Evolutionary conservation across 1,139 yeast genomes (phyloP), one percentile per base, ranked within the genome.

Genomic region (Hansenula sp.): DNA sequence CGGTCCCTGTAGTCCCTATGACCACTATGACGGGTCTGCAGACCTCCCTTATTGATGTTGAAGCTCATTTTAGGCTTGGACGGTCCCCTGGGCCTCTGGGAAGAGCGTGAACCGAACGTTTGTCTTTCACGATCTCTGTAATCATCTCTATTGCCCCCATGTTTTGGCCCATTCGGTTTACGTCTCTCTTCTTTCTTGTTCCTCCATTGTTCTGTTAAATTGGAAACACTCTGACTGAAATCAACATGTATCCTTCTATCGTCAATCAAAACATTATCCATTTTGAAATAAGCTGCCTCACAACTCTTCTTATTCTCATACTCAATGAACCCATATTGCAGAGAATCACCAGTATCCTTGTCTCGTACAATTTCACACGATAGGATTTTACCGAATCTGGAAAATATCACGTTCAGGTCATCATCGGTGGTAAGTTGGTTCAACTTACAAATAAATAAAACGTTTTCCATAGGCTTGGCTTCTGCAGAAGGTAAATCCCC

Each of bases 191-290:
- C 45, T 4, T 41, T 38, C 2, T 34, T 25, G 9, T 31, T 32
- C 35, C 54, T 48, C 63, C 63, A 60, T 2, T 34, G 41, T 13
- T 53, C 46, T 10, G 53, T 46, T 25, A 55, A 31, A 32, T 48
- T 57, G 17, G 60, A 48, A 30, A 68, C 70, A 50, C 85, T 77
- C 56, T 83, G 90, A 41, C 84, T 76, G 65, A 82, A 83, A 58
- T 83, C 89, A 40, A 83, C 84, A 48, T 79, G 79, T 25, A 83
- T 74, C 41, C 84, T 68, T 29, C 75, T 62, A 43, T 84, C 90
- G 56, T 83, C 90, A 34, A 83, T 79, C 38, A 82, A 55, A 9
- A 78, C 84, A 12, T 74, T 75, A 36, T 78, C 77, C 76, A 83
- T 77, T 53, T 76, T 77, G 43, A 67, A 62, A 56, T 79, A 83